phyloP scores from a whole-genome alignment of 768 basidiomycete species.

The Boletus vinaceobasis region DNA sequence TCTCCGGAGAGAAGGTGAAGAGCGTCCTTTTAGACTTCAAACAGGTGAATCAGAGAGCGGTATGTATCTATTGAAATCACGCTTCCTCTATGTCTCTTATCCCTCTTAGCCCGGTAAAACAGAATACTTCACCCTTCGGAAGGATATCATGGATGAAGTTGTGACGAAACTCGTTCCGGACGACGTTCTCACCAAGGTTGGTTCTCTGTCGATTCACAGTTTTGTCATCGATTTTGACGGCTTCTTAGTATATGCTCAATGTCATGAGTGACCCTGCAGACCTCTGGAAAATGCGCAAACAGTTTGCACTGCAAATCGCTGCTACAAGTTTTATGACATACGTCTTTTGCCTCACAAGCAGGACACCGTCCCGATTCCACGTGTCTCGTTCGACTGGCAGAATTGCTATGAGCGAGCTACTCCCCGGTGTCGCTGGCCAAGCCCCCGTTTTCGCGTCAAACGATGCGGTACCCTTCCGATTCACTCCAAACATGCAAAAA shows the following conservation, averaged over 20 bases:
- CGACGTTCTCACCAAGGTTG: conserved; percentile 76
- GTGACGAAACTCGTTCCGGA: conserved; percentile 86
- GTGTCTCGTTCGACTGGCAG: conserved; percentile 86
- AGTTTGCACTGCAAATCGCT: conserved; percentile 89
- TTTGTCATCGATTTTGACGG: not conserved
- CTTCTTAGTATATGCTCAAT: conserved; percentile 78
- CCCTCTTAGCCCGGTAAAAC: conserved; percentile 50
- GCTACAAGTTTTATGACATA: conserved; percentile 91
- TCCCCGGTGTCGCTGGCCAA: conserved; percentile 60
- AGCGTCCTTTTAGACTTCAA: conserved; percentile 60
- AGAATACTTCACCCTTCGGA: conserved; percentile 69
- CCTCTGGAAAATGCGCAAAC: conserved; percentile 96
- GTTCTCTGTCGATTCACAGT: conserved; percentile 2
- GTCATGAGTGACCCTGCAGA: conserved; percentile 82
- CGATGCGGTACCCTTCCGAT: conserved; percentile 94
- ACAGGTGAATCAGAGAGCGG: conserved; percentile 44
- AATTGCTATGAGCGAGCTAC: conserved; percentile 89
- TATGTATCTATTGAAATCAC: conserved; percentile 13
- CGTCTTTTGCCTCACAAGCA: conserved; percentile 76
- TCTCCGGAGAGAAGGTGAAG: conserved; percentile 81
- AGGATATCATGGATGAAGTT: conserved; percentile 88
- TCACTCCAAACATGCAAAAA: conserved; percentile 93
- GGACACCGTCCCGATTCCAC: conserved; percentile 81
- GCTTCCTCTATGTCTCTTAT: not conserved
- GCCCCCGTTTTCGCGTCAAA: conserved; percentile 68